Evolutionary conservation across 1,284 basidiomycete genomes (phyloP).

Genomic region (Cutaneotrichosporon cutaneum): DNA sequence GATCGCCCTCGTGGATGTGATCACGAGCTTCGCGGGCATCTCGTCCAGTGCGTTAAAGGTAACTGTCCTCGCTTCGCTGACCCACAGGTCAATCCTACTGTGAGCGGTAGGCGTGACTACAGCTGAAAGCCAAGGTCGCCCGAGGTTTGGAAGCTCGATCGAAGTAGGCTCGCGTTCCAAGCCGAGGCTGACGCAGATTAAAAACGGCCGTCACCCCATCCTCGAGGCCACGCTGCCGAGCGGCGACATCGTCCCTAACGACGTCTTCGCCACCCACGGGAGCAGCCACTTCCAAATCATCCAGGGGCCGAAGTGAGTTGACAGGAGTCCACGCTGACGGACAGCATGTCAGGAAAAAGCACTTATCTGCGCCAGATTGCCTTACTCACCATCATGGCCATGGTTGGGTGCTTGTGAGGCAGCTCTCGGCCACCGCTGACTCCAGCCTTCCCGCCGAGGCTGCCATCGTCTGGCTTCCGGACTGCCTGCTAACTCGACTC

Average conservation of each 20-base stretch:
- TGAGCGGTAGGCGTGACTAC: neutral
- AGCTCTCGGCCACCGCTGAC: neutral
- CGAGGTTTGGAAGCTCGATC: constrained; percentile 79
- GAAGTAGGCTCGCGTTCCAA: constrained; percentile 53
- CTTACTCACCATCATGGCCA: constrained; percentile 77
- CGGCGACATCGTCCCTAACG: constrained; percentile 75
- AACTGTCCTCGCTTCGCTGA: constrained; percentile 1
- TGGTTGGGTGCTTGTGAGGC: constrained; percentile 73
- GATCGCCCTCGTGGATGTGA: constrained; percentile 74
- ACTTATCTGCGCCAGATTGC: constrained; percentile 87
- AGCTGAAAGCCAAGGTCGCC: constrained; percentile 63
- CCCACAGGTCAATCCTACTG: constrained; percentile 11
- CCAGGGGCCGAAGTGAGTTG: constrained; percentile 76
- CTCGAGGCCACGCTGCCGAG: constrained; percentile 70
- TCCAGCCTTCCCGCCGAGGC: constrained; percentile 77
- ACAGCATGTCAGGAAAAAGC: constrained; percentile 87
- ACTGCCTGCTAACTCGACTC: constrained; percentile 77
- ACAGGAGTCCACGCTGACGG: neutral
- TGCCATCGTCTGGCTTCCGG: constrained; percentile 78
- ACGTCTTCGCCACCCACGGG: constrained; percentile 65
- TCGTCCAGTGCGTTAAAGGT: constrained; percentile 62
- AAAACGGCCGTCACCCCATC: constrained; percentile 79
- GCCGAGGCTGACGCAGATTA: constrained; percentile 56
- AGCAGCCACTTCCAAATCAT: constrained; percentile 81
- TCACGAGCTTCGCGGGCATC: constrained; percentile 73